Conservation (phyloP, 2,329 filamentous ascomycete species). For the Aureobasidium sp. region DNA sequence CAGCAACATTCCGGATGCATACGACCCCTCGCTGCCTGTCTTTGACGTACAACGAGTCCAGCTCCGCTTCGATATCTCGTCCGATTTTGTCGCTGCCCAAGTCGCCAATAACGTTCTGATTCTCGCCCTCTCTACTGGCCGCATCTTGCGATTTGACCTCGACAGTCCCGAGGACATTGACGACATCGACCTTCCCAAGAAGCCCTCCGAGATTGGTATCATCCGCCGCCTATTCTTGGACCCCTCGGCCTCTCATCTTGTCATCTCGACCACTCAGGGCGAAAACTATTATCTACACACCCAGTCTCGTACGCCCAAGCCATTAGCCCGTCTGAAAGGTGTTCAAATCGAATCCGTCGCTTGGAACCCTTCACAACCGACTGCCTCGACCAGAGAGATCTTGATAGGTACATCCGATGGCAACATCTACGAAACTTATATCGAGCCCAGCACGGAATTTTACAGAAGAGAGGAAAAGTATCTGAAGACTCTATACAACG, state of each 20-base stretch:
- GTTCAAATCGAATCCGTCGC: slow-evolving; percentile 83
- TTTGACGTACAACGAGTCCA: slow-evolving; percentile 91
- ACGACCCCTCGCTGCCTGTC: slow-evolving; percentile 58
- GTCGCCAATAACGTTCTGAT: slow-evolving; percentile 96
- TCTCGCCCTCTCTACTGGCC: slow-evolving; percentile 81
- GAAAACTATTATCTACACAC: slow-evolving; percentile 98
- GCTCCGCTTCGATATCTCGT: slow-evolving; percentile 87
- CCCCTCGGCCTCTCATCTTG: slow-evolving; percentile 87
- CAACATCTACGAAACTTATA: slow-evolving; percentile 88
- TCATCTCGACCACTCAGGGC: slow-evolving; percentile 82
- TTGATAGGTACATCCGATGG: slow-evolving; percentile 87
- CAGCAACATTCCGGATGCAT: slow-evolving; percentile 12
- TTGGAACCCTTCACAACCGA: slow-evolving; percentile 91
- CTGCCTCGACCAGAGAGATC: slow-evolving; percentile 90
- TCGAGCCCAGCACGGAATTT: slow-evolving; percentile 90
- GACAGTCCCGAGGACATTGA: slow-evolving; percentile 94
- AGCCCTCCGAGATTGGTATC: slow-evolving; percentile 79
- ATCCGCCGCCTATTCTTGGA: slow-evolving; percentile 97
- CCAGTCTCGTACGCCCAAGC: slow-evolving; percentile 80
- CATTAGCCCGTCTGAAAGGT: slow-evolving; percentile 73
- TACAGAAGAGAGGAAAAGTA: slow-evolving; percentile 94
- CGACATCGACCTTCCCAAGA: slow-evolving; percentile 92
- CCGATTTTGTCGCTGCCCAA: slow-evolving; percentile 92
- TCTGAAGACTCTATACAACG: slow-evolving; percentile 72
- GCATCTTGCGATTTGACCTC: slow-evolving; percentile 88